Evolutionary conservation across 2,329 filamentous ascomycete species (phyloP).

Genomic region (Chrysosporium keratinophilum): DNA sequence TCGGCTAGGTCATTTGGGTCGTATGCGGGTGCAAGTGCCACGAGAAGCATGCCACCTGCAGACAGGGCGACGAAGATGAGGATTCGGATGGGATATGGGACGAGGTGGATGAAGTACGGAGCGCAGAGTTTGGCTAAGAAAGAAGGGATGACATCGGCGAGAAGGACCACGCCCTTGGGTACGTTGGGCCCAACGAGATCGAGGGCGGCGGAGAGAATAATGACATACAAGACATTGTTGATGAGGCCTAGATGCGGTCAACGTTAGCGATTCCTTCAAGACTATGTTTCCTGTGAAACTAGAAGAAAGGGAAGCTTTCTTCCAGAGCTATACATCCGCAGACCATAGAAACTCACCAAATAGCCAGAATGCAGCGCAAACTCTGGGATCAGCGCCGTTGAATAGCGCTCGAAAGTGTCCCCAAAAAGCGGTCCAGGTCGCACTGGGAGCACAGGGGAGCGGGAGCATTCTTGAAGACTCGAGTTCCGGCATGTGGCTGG

Average conservation of each 20-base stretch:
- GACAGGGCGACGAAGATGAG: constrained; percentile 65
- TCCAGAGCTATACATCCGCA: background rate
- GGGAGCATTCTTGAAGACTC: constrained; percentile 35
- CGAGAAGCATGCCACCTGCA: constrained; percentile 74
- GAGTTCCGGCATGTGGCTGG: constrained; percentile 1
- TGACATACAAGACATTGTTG: constrained; percentile 96
- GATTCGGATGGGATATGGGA: constrained; percentile 70
- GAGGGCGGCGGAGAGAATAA: constrained; percentile 88
- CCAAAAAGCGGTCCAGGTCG: constrained; percentile 65
- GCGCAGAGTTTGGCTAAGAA: constrained; percentile 80
- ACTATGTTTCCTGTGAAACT: background rate
- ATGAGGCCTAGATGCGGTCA: constrained; percentile 57
- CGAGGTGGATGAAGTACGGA: constrained; percentile 83
- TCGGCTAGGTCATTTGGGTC: constrained; percentile 6
- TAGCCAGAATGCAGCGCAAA: constrained; percentile 79
- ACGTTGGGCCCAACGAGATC: constrained; percentile 81
- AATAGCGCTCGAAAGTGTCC: constrained; percentile 56
- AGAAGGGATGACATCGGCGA: constrained; percentile 83
- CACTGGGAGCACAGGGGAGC: constrained; percentile 47
- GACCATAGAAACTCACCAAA: constrained; percentile 56
- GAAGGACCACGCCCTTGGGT: constrained; percentile 84
- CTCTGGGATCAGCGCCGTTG: constrained; percentile 56
- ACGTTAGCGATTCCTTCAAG: background rate
- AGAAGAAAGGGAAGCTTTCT: background rate
- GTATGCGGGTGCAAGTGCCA: constrained; percentile 63